Conservation (phyloP, 805 yeast species). For the Saturnispora serradocipensis region DNA sequence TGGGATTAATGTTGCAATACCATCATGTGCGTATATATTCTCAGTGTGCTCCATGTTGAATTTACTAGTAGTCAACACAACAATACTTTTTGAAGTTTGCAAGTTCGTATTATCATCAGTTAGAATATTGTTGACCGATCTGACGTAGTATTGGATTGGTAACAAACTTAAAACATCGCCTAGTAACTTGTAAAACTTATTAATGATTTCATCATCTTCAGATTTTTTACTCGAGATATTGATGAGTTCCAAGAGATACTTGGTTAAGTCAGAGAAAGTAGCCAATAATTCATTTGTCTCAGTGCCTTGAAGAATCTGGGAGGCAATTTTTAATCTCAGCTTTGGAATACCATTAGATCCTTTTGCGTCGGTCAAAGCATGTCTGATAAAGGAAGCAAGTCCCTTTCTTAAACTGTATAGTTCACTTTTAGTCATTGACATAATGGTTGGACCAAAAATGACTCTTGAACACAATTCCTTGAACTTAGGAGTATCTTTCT, state of each 20-base stretch:
- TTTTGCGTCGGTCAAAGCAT: conserved; percentile 35
- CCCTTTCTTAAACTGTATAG: conserved; percentile 39
- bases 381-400: conserved; percentile 49
- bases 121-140: conserved; percentile 42
- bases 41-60: conserved; percentile 58
- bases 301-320: conserved; percentile 25
- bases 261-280: conserved; percentile 24
- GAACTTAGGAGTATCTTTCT: conserved; percentile 28
- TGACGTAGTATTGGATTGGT: conserved; percentile 66
- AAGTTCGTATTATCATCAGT: conserved; percentile 30
- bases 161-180: conserved; percentile 57
- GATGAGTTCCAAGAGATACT: conserved; percentile 31
- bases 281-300: conserved; percentile 17
- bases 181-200: conserved; percentile 45
- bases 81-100: conserved; percentile 51
- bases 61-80: conserved; percentile 53
- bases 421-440: conserved; percentile 41
- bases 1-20: conserved; percentile 44
- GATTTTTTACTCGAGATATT: conserved; percentile 24
- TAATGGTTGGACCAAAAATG: conserved; percentile 52
- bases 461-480: conserved; percentile 40
- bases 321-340: conserved; percentile 31
- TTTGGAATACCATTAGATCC: conserved; percentile 34
- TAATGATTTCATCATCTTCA: conserved; percentile 30
- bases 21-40: conserved; percentile 38